Evolutionary conservation across 1,284 basidiomycete species (phyloP), one percentile per base, ranked within the genome.

Genomic region (Ustilago xerochloae): DNA sequence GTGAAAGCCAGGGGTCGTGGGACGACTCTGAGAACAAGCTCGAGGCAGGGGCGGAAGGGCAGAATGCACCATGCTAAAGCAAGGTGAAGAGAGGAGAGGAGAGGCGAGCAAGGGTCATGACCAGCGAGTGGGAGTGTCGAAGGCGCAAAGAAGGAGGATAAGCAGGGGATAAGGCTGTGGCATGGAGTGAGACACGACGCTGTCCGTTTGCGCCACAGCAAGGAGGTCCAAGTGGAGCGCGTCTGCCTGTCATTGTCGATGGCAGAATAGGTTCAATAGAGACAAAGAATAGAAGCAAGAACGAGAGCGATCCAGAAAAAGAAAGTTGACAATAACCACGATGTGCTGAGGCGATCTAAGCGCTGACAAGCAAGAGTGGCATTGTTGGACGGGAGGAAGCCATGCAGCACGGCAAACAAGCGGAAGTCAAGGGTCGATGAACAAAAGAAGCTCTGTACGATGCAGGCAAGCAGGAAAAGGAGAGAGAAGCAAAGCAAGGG

Each of bases 11-110:
- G 54, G 59, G 59, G 49, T 20, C 49, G 54, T 58, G 59, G 32
- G 57, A 51, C 53, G 20, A 38, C 12, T 12, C 33, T 26, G 41
- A n/a, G 66, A 22, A 47, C 66, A 52, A 69, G 66, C 66, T 63
- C 39, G 46, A 63, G 36, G 66, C 48, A 63, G 56, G 56, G 66
- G 30, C 39, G 26, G 36, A 45, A 46, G 22, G 51, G 56, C 48
- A 50, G 41, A 29, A 22, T 43, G 59, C 49, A 22, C 51, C 33
- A 57, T 24, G 48, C 53, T 51, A 47, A 28, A 38, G 53, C 38
- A 38, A 18, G 22, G 18, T 54, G 28, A 67, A 50, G 58, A 36
- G 49, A 61, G 47, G 59, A 41, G 29, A 24, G 16, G 41, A 26
- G 6, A 24, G 16, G 41, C 22, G 41, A 43, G 10, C 6, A 13